Percentiles rank a stretch among this genome's conserved stretches.
phyloP scores from a whole-genome alignment of 1,284 basidiomycete species.

The Flammula alnicola region DNA sequence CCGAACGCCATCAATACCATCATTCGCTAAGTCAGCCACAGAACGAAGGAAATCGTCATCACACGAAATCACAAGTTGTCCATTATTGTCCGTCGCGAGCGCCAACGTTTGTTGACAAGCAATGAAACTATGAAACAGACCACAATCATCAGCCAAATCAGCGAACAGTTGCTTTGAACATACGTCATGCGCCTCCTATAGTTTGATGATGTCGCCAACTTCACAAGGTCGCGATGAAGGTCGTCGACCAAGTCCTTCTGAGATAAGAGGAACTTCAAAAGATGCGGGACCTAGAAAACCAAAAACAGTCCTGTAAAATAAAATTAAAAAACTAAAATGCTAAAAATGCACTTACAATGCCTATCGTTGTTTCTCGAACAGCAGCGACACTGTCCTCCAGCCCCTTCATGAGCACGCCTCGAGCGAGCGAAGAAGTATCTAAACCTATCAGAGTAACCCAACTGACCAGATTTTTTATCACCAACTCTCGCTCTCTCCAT shows the following conservation, averaged over 20 bases:
- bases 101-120: constrained; percentile 73
- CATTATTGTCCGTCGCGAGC: constrained; percentile 40
- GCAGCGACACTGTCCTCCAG: constrained; percentile 84
- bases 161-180: constrained; percentile 33
- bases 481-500: constrained; percentile 83
- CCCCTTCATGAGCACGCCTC: constrained; percentile 61
- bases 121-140: constrained; percentile 54
- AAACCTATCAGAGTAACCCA: constrained; percentile 26
- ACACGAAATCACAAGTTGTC: constrained; percentile 38
- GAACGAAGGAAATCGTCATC: constrained; percentile 65
- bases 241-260: constrained; percentile 40
- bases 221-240: constrained; percentile 54
- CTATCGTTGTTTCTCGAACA: constrained; percentile 80
- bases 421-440: constrained; percentile 29
- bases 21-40: constrained; percentile 63
- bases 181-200: constrained; percentile 81
- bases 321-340: constrained; percentile 21
- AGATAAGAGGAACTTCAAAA: constrained; percentile 55
- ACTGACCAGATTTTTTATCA: constrained; percentile 25
- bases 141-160: constrained; percentile 16
- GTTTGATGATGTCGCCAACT: constrained; percentile 56
- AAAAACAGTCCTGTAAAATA: constrained; percentile 17
- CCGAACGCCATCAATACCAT: constrained; percentile 86
- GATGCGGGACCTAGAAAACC: constrained; percentile 52
- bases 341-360: constrained; percentile 53